Percentiles rank a stretch among this genome's conserved stretches.
These are phyloP conservation scores for Lippia alba DNA, from an alignment of 305 asterid species.

Conservation along the genomic window DNA sequence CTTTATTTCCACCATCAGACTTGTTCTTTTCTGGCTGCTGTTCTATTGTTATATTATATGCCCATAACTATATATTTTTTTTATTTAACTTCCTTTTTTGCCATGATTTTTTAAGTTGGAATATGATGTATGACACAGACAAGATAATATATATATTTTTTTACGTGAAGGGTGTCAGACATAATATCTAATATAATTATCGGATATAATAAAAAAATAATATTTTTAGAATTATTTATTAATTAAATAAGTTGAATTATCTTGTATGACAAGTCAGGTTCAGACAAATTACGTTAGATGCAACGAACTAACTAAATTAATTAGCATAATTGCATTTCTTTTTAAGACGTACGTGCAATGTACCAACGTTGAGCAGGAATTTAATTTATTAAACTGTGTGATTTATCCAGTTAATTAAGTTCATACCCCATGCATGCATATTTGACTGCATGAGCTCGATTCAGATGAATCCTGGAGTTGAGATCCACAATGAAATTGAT, in stretches of 20 bases:
- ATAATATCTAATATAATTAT: too few relatives aligned
- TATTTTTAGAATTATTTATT: too few relatives aligned
- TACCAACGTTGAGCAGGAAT: not conserved
- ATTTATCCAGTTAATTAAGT: not conserved
- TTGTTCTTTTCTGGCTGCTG: not conserved
- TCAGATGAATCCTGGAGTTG: not conserved
- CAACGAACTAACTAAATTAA: not conserved
- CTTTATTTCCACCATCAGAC: not conserved
- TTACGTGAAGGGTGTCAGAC: too few relatives aligned
- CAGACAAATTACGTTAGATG: not conserved
- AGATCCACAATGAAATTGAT: too few relatives aligned
- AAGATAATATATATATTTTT: too few relatives aligned
- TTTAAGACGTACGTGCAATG: not conserved
- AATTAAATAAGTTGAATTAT: not conserved
- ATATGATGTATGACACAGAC: too few relatives aligned
- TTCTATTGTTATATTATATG: too few relatives aligned
- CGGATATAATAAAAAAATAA: too few relatives aligned
- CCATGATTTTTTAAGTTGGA: too few relatives aligned
- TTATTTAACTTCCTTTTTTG: too few relatives aligned
- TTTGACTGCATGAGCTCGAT: not conserved
- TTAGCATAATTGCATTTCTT: not conserved
- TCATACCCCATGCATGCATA: not conserved
- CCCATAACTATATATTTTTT: too few relatives aligned
- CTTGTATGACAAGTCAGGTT: not conserved
- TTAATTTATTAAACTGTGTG: too few relatives aligned